A percentile compares a stretch with the other conserved stretches of the same genome.
phyloP scores from a whole-genome alignment of 2,329 filamentous ascomycete genomes.

The Fusarium brachygibbosum region DNA sequence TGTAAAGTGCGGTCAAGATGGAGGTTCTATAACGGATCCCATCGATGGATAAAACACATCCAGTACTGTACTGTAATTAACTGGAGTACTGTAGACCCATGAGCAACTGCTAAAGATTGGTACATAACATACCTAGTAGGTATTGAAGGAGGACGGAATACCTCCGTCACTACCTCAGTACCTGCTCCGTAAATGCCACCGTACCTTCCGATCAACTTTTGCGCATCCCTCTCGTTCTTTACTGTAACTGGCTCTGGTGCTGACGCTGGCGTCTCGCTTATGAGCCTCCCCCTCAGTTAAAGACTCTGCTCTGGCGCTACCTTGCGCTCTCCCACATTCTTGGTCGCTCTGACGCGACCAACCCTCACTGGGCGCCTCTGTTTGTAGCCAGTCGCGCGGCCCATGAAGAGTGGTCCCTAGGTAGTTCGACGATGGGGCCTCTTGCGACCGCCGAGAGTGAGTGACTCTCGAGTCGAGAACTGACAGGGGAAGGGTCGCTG shows the following conservation, averaged over 20 bases:
- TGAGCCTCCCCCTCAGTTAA: constrained; percentile 7
- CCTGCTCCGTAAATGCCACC: background rate
- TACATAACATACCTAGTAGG: background rate
- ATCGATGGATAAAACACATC: constrained; percentile 14
- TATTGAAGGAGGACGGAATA: constrained; percentile 23
- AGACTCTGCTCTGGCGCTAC: constrained; percentile 7
- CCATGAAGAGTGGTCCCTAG: constrained; percentile 18
- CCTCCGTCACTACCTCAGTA: constrained; percentile 13
- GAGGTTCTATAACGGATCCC: constrained; percentile 6
- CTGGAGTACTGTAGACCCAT: constrained; percentile 22
- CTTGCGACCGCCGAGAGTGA: constrained; percentile 8
- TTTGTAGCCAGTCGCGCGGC: constrained; percentile 34
- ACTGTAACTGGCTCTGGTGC: constrained; percentile 14
- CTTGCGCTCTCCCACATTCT: constrained; percentile 22
- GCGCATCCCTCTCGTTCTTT: constrained; percentile 18
- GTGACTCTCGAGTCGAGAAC: constrained; percentile 34
- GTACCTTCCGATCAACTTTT: constrained; percentile 7
- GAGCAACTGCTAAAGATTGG: background rate
- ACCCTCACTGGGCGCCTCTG: constrained; percentile 35
- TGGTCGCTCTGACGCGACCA: constrained; percentile 33
- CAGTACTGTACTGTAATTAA: constrained; percentile 4
- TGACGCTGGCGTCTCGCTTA: constrained; percentile 26
- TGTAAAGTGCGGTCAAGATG: constrained; percentile 16
- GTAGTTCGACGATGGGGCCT: constrained; percentile 27
- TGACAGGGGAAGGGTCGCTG: constrained; percentile 30